phyloP scores from a whole-genome alignment of 2,329 filamentous ascomycete genomes.

The Alternaria atra region DNA sequence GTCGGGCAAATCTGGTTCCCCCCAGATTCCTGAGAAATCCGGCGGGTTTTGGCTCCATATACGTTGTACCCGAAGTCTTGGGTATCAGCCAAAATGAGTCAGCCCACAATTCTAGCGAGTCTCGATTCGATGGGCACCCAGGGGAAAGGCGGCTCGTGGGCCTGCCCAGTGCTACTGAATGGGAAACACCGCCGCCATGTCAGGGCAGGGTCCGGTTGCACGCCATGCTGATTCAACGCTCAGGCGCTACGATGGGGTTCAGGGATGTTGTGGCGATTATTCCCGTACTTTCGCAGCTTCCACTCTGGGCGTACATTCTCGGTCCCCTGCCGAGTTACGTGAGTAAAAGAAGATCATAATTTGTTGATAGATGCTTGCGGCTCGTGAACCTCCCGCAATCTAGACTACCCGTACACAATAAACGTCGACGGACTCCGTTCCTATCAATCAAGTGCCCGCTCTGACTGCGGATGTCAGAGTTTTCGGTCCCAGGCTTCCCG shows the following conservation, averaged over 20 bases:
- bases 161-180: conserved; percentile 5
- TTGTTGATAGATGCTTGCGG: neutral
- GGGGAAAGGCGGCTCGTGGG: conserved; percentile 17
- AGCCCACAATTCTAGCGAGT: conserved; percentile 12
- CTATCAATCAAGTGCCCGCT: neutral
- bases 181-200: conserved; percentile 9
- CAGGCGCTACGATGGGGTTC: neutral
- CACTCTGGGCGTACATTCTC: neutral
- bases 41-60: conserved; percentile 27
- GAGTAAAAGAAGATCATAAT: neutral
- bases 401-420: conserved; percentile 1
- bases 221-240: conserved; percentile 8
- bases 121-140: conserved; percentile 14
- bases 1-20: conserved; percentile 25
- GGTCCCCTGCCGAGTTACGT: neutral
- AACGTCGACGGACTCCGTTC: neutral
- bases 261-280: neutral
- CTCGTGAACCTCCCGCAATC: conserved; percentile 1
- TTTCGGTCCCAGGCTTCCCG: conserved; percentile 2
- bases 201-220: conserved; percentile 3
- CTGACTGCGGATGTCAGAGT: conserved; percentile 4
- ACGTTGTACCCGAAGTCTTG: conserved; percentile 17
- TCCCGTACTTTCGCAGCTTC: neutral
- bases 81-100: conserved; percentile 10
- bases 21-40: conserved; percentile 14